phyloP scores from a whole-genome alignment of 1,139 yeast genomes.

The Hemisphaericaspora lyxosophila region DNA sequence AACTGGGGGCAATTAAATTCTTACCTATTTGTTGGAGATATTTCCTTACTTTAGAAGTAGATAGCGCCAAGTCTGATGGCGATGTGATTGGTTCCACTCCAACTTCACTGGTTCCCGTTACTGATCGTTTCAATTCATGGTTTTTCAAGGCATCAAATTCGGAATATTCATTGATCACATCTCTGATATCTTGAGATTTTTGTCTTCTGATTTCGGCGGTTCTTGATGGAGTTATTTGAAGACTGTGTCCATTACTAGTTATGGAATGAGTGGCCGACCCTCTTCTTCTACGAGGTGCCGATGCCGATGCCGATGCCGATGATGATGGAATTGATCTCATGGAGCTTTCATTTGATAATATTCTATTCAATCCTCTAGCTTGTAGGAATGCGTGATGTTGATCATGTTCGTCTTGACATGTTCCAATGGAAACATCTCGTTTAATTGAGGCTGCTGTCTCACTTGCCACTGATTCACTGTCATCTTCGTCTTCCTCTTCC shows the following conservation, averaged over 20 bases:
- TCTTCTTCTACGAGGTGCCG: constrained; percentile 10
- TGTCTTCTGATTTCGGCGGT: constrained; percentile 39
- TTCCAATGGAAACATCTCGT: constrained; percentile 1
- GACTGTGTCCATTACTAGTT: constrained; percentile 11
- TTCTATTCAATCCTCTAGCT: constrained; percentile 7
- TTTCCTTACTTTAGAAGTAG: constrained; percentile 6
- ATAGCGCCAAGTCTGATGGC: constrained; percentile 4
- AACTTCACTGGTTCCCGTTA: constrained; percentile 12
- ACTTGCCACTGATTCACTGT: constrained; percentile 8
- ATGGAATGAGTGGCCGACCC: constrained; percentile 12
- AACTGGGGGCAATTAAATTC: constrained; percentile 71
- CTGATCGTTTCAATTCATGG: constrained; percentile 12
- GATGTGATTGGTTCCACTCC: constrained; percentile 10
- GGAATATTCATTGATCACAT: constrained; percentile 62
- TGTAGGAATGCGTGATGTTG: constrained; percentile 24
- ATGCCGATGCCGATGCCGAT: constrained; percentile 10
- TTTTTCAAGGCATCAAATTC: constrained; percentile 41
- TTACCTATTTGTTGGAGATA: constrained; percentile 26
- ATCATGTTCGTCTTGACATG: constrained; percentile 13
- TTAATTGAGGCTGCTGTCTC: constrained; percentile 2
- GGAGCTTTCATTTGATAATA: constrained; percentile 7
- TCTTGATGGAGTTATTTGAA: constrained; percentile 23
- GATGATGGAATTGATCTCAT: constrained; percentile 7
- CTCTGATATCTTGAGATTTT: constrained; percentile 53
- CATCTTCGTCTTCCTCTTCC: too few relatives aligned